phyloP scores from a whole-genome alignment of 1,139 yeast genomes.

The Debaryomyces fabryi region DNA sequence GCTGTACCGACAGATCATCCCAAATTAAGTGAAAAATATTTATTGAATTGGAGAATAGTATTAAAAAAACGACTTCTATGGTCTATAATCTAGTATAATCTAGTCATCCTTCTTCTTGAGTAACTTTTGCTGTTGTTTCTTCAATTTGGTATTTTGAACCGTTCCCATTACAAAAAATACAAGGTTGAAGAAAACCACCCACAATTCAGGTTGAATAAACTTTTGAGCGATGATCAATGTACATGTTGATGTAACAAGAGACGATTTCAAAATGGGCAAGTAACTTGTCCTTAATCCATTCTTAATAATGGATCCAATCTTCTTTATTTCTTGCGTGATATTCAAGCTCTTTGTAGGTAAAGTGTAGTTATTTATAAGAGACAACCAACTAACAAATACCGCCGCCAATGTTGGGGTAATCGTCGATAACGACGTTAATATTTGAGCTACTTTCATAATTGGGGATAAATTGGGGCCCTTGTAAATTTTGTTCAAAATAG shows the following conservation, averaged over 20 bases:
- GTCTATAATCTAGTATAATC: neutral
- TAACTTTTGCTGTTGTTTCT: constrained; percentile 37
- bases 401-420: constrained; percentile 67
- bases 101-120: constrained; percentile 11
- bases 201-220: constrained; percentile 68
- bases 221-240: constrained; percentile 74
- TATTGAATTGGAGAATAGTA: neutral
- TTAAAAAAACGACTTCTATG: neutral
- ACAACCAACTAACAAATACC: constrained; percentile 57
- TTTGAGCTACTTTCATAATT: constrained; percentile 54
- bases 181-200: constrained; percentile 83
- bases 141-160: constrained; percentile 70
- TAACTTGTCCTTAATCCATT: constrained; percentile 54
- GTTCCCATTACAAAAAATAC: constrained; percentile 79
- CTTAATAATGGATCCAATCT: constrained; percentile 24
- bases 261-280: constrained; percentile 59
- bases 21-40: neutral
- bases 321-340: constrained; percentile 23
- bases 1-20: neutral
- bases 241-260: constrained; percentile 66
- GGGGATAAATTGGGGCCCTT: constrained; percentile 40
- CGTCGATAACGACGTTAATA: constrained; percentile 59
- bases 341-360: constrained; percentile 9
- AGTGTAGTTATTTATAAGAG: constrained; percentile 44
- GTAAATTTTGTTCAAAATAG: constrained; percentile 45